phyloP scores from a whole-genome alignment of 2,329 filamentous ascomycete species.

The Fusarium sp. region DNA sequence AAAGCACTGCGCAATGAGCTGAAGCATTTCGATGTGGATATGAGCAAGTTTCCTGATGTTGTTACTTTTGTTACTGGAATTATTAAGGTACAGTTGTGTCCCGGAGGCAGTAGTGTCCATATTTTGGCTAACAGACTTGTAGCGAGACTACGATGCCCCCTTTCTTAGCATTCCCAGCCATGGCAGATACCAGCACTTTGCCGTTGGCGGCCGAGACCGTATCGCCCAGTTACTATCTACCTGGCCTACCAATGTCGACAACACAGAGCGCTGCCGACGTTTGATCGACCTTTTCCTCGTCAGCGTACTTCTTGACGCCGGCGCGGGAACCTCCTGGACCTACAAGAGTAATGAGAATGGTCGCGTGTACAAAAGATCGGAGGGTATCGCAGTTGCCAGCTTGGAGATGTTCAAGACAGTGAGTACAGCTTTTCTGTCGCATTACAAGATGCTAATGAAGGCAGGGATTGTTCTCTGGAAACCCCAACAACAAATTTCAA shows the following conservation, averaged over 20 bases:
- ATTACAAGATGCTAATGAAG: conserved; percentile 33
- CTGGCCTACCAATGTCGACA: conserved; percentile 77
- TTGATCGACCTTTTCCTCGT: conserved; percentile 83
- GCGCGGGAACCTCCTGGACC: conserved; percentile 89
- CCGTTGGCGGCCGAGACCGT: conserved; percentile 80
- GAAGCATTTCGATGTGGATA: conserved; percentile 89
- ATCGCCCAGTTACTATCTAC: conserved; percentile 77
- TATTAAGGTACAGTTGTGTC: conserved; percentile 77
- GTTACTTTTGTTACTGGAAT: conserved; percentile 91
- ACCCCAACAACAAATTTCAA: conserved; percentile 83
- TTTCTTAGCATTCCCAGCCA: conserved; percentile 82
- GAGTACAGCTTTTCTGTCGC: conserved; percentile 40
- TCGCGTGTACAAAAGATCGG: conserved; percentile 83
- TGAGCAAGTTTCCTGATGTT: conserved; percentile 84
- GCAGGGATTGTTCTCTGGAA: conserved; percentile 85
- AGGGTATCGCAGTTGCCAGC: conserved; percentile 83
- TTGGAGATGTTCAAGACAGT: conserved; percentile 92
- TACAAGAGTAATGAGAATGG: conserved; percentile 94
- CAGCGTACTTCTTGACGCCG: conserved; percentile 86
- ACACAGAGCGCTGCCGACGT: conserved; percentile 78
- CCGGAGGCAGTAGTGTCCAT: neutral
- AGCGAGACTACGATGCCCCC: conserved; percentile 69
- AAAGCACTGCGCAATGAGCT: conserved; percentile 83
- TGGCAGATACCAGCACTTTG: conserved; percentile 86
- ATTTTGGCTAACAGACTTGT: conserved; percentile 19